Evolutionary conservation across 208 protist species (phyloP).

Genomic region (Tritrichomonas musculus): DNA sequence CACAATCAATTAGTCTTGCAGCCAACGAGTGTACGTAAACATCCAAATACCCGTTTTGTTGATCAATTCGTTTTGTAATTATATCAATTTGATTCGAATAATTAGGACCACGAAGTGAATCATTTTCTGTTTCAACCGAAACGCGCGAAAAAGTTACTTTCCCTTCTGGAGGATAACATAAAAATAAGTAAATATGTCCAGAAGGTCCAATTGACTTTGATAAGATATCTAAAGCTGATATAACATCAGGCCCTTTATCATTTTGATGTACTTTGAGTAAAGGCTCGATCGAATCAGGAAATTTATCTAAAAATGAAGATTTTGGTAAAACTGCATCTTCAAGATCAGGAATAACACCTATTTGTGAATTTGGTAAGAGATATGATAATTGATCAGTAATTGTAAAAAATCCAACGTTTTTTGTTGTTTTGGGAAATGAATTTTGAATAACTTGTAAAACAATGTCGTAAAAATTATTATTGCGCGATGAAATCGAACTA

Average conservation of each 20-base stretch:
- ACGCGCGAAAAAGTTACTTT: neutral
- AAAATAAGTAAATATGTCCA: neutral
- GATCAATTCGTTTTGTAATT: neutral
- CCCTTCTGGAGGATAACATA: neutral
- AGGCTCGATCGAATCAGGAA: neutral
- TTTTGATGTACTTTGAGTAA: neutral
- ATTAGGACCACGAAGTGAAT: neutral
- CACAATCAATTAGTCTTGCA: neutral
- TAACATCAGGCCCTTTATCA: neutral
- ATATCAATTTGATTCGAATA: neutral
- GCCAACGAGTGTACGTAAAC: neutral
- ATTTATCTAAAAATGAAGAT: neutral
- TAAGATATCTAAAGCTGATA: neutral
- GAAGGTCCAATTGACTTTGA: neutral
- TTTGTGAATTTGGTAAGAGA: neutral
- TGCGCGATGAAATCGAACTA: neutral
- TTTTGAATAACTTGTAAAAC: neutral
- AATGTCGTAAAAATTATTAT: neutral
- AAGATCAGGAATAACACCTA: neutral
- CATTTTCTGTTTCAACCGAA: neutral
- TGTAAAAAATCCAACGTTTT: neutral
- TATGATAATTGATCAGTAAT: neutral
- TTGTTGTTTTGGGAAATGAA: neutral
- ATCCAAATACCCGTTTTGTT: neutral
- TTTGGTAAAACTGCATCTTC: neutral